Evolutionary conservation across 2,329 filamentous ascomycete species (phyloP).

Genomic region (Westerdykella aurantiaca): DNA sequence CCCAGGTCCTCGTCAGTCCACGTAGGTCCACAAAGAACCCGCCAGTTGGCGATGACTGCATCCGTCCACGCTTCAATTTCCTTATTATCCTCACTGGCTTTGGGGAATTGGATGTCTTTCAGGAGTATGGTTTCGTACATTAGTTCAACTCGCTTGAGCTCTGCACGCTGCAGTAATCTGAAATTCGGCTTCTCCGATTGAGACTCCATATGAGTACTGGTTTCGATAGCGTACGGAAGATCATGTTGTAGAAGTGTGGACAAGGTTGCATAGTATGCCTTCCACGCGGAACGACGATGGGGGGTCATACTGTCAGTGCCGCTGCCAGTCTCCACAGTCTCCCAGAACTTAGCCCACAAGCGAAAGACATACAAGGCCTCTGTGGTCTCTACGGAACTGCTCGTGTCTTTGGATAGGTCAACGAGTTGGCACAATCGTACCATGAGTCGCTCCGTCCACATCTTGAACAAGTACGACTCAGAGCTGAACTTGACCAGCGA

Average conservation of each 20-base stretch:
- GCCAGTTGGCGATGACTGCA: constrained; percentile 79
- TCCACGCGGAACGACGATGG: constrained; percentile 66
- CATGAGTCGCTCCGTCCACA: constrained; percentile 74
- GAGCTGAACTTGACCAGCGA: constrained; percentile 49
- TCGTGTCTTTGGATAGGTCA: constrained; percentile 49
- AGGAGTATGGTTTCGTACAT: constrained; percentile 76
- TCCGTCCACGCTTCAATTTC: constrained; percentile 80
- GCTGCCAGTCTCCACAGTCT: constrained; percentile 17
- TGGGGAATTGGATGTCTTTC: constrained; percentile 75
- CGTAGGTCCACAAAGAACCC: constrained; percentile 67
- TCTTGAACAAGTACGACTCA: constrained; percentile 53
- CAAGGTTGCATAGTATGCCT: constrained; percentile 73
- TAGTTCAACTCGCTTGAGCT: constrained; percentile 72
- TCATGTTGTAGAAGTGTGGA: constrained; percentile 68
- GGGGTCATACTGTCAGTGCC: constrained; percentile 17
- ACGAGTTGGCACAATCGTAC: constrained; percentile 69
- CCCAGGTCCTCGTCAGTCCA: constrained; percentile 81
- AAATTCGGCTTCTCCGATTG: constrained; percentile 19
- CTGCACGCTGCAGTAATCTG: constrained; percentile 55
- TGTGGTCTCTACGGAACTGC: constrained; percentile 20
- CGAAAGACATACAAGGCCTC: constrained; percentile 47
- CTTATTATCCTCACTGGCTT: constrained; percentile 68
- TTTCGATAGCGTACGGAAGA: constrained; percentile 52
- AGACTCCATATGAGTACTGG: constrained; percentile 14
- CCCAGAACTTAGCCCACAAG: constrained; percentile 66